Percentiles rank a stretch among this genome's conserved stretches.
Evolutionary conservation across 2,329 filamentous ascomycete species (phyloP).

Genomic region (Fusarium temperatum): DNA sequence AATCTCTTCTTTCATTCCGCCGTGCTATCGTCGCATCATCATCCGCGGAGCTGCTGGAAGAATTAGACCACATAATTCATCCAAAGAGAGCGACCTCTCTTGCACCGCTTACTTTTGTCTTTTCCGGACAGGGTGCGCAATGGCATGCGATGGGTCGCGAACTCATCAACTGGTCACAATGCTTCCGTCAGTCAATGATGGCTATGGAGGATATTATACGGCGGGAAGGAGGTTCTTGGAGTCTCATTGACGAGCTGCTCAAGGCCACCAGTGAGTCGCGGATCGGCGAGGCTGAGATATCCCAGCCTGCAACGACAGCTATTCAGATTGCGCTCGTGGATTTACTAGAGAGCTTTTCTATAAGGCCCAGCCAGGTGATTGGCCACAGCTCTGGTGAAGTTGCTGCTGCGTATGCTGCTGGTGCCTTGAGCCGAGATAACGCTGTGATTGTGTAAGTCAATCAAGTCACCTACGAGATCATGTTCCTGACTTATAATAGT

Average conservation of each 20-base stretch:
- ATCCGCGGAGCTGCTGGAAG: neutral
- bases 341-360: neutral
- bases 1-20: neutral
- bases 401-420: neutral
- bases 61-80: neutral
- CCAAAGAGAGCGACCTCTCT: neutral
- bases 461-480: rapidly evolving
- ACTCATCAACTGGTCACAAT: neutral
- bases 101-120: neutral
- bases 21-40: neutral
- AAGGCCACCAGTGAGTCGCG: neutral
- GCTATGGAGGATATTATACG: neutral
- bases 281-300: neutral
- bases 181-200: neutral
- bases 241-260: neutral
- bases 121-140: slow-evolving; percentile 1
- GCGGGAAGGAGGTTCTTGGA: neutral
- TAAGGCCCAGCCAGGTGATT: neutral
- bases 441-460: slow-evolving; percentile 4
- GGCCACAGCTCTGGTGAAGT: slow-evolving; percentile 6
- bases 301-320: slow-evolving; percentile 1
- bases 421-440: neutral
- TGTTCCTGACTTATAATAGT: neutral
- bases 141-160: slow-evolving; percentile 2
- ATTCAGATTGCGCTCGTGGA: slow-evolving; percentile 4